Conservation (phyloP, 2,329 filamentous ascomycete genomes). For the Arthrobotrys musiformis region DNA sequence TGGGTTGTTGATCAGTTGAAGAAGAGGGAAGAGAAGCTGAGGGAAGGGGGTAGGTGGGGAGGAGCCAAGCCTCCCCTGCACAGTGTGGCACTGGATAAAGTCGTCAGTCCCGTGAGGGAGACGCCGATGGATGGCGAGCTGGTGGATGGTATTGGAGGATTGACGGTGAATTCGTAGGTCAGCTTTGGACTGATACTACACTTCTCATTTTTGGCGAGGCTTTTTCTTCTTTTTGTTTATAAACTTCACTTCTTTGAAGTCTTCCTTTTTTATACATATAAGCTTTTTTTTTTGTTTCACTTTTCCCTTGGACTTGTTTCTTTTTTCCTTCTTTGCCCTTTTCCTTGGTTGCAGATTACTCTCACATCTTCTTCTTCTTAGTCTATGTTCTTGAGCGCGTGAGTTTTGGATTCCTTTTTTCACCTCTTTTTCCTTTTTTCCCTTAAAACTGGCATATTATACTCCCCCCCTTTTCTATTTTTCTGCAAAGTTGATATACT, state of each 20-base stretch:
- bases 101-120: constrained; percentile 66
- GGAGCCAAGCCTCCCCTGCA: constrained; percentile 83
- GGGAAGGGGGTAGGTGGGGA: constrained; percentile 63
- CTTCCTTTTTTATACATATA: constrained; percentile 19
- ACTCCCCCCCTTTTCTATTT: not conserved
- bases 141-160: constrained; percentile 23
- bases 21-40: constrained; percentile 70
- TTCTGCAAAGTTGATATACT: not conserved
- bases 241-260: not conserved
- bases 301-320: constrained; percentile 11
- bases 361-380: constrained; percentile 18
- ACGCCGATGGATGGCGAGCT: constrained; percentile 36
- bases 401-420: constrained; percentile 19
- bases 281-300: not conserved
- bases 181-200: constrained; percentile 33
- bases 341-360: constrained; percentile 35
- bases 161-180: constrained; percentile 52
- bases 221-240: constrained; percentile 36
- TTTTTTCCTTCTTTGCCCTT: constrained; percentile 46
- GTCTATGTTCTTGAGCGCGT: constrained; percentile 51
- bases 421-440: not conserved
- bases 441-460: constrained; percentile 4
- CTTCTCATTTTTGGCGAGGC: not conserved
- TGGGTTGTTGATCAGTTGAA: constrained; percentile 83
- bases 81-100: constrained; percentile 81